Conservation (phyloP, 495 filamentous ascomycete genomes). For the Annulohypoxylon nitens region DNA sequence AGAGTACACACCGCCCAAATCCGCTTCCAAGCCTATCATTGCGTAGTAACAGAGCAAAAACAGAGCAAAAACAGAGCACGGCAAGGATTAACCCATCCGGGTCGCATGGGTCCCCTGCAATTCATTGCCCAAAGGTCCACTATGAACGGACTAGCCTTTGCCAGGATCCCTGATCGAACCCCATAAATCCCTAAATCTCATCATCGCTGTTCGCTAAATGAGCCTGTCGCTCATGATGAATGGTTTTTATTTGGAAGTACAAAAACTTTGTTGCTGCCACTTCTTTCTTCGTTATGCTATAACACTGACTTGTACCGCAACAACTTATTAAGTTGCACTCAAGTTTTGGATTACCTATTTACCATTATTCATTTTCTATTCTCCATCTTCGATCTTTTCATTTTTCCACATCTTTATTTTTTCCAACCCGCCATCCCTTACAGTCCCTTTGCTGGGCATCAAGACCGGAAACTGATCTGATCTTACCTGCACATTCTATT, state of each 20-base stretch:
- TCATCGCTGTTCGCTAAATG: conserved; percentile 28
- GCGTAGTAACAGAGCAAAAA: conserved; percentile 13
- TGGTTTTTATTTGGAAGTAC: conserved; percentile 40
- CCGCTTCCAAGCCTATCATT: conserved; percentile 36
- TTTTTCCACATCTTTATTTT: conserved; percentile 6
- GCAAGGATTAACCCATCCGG: conserved; percentile 4
- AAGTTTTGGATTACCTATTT: conserved; percentile 2
- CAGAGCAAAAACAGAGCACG: not conserved
- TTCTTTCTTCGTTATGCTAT: conserved; percentile 20
- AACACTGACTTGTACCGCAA: conserved; percentile 34
- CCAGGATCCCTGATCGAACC: conserved; percentile 30
- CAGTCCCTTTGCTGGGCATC: conserved; percentile 36
- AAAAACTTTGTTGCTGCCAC: conserved; percentile 45
- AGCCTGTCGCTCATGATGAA: conserved; percentile 24
- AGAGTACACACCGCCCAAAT: conserved; percentile 25
- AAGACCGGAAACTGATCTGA: conserved; percentile 24
- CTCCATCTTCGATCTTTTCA: not conserved
- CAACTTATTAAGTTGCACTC: conserved; percentile 6
- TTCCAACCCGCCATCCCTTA: not conserved
- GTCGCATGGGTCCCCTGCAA: conserved; percentile 27
- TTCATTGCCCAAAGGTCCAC: conserved; percentile 31
- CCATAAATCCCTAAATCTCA: conserved; percentile 40
- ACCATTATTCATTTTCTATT: not conserved
- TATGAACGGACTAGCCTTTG: conserved; percentile 16
- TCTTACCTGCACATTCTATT: conserved; percentile 30